Evolutionary conservation across 495 filamentous ascomycete species (phyloP).

Genomic region (Penicillium macrosclerotiorum): DNA sequence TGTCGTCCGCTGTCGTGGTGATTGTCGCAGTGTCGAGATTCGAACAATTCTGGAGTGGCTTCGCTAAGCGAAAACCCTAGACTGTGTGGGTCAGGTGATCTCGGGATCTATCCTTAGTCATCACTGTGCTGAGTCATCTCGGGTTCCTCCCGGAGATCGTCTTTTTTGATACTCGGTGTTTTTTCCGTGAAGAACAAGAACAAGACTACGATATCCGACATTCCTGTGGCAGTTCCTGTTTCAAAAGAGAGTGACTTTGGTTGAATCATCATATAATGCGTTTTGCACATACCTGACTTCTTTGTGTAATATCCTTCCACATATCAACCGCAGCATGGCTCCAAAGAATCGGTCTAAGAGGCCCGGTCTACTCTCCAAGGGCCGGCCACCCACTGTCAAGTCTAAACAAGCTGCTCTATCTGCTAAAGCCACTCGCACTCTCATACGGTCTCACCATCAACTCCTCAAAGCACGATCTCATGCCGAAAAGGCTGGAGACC

Average conservation of each 20-base stretch:
- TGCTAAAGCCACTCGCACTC: constrained; percentile 70
- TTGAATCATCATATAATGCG: too few relatives aligned
- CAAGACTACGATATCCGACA: too few relatives aligned
- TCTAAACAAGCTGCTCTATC: constrained; percentile 62
- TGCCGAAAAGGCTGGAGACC: constrained; percentile 64
- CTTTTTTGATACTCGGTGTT: constrained; percentile 4
- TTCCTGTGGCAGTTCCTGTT: too few relatives aligned
- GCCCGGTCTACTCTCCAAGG: constrained; percentile 58
- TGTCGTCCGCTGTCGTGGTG: constrained; percentile 54
- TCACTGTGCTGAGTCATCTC: constrained; percentile 10
- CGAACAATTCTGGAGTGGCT: constrained; percentile 43
- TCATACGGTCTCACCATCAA: constrained; percentile 83
- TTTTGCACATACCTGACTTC: too few relatives aligned
- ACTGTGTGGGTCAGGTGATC: constrained; percentile 52
- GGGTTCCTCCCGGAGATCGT: constrained; percentile 12
- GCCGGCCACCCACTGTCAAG: constrained; percentile 61
- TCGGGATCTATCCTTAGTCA: constrained; percentile 1
- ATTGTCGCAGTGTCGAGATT: constrained; percentile 44
- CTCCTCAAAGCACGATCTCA: constrained; percentile 73
- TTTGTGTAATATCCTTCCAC: too few relatives aligned
- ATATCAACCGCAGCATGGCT: constrained; percentile 5
- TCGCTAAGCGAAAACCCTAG: constrained; percentile 50
- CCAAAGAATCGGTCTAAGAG: constrained; percentile 34
- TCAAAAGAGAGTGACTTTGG: too few relatives aligned
- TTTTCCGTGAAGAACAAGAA: too few relatives aligned